Evolutionary conservation across 2,329 filamentous ascomycete species (phyloP), one percentile per base, ranked within the genome.

Genomic region (Phialophora verrucosa): DNA sequence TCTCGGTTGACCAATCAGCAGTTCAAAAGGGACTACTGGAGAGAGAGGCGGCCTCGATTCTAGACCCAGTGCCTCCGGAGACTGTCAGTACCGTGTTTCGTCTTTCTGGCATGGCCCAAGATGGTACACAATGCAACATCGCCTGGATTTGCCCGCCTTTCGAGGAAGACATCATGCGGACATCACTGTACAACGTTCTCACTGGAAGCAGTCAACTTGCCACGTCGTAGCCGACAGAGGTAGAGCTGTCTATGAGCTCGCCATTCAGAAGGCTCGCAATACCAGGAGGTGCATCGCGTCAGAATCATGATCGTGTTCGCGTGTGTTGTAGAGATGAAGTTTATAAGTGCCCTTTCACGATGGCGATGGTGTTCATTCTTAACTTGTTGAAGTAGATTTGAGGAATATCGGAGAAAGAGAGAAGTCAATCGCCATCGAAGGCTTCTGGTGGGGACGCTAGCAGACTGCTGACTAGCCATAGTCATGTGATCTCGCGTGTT

Each of bases 341-440:
- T 73, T 62, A 83, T 74, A 1, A 85, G 76, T 1, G 83, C 81
- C 14, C 80, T 77, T 5, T 27, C 51, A 85, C 77, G 58, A 84
- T 31, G 25, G 67, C 56, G 32, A 67, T 50, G 7, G 63, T 68
- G 35, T 68, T 63, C 59, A 63, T 66, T 14, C 60, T 53, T 23
- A 49, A 20, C 17, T 25, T 17, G 32, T 47, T 8, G 20, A 20
- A 2, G 17, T 17, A n/a, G 44, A 10, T n/a, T n/a, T 47, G 44
- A 47, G 10, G 44, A 32, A 11, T 11, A 2, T 6, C 10, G 31
- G 31, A 32, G 31, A 32, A 11, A 11, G 31, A 8, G 31, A 11
- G 31, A 32, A 32, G 31, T 11, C 8, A 11, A 32, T 32, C 31
- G 31, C 31, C 8, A 2, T 32, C 6, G 31, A 32, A 2, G 31